A percentile compares a stretch with the other conserved stretches of the same genome.
phyloP scores from a whole-genome alignment of 148 eudicot genomes.

The Rheum nobile region DNA sequence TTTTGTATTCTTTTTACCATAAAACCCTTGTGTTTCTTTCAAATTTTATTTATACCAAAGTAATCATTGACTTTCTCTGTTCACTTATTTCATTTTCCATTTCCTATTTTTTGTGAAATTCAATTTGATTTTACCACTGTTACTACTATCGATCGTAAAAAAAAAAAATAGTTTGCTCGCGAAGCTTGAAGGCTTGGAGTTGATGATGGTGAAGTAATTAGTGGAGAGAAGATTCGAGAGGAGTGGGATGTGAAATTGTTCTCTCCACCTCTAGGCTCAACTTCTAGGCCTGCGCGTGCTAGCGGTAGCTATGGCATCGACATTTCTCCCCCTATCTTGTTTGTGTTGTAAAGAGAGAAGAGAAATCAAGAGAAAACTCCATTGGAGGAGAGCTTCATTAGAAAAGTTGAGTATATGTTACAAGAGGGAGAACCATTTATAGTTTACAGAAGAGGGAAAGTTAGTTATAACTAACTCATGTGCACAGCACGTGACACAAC shows the following conservation, averaged over 20 bases:
- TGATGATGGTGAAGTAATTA: slow-evolving; percentile 41
- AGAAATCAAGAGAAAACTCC: too few species aligned
- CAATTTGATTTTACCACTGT: not conserved
- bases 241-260: slow-evolving; percentile 10
- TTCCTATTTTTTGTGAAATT: not conserved
- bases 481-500: too few species aligned
- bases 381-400: too few species aligned
- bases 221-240: slow-evolving; percentile 34
- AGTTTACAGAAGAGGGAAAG: too few species aligned
- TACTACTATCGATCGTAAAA: not conserved
- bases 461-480: too few species aligned
- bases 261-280: slow-evolving; percentile 9
- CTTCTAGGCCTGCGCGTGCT: slow-evolving; percentile 10
- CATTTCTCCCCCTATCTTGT: too few species aligned
- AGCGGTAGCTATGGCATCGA: slow-evolving; percentile 13
- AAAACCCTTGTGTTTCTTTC: too few species aligned
- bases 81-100: not conserved
- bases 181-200: slow-evolving; percentile 21
- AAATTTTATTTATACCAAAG: too few species aligned
- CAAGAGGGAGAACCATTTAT: too few species aligned
- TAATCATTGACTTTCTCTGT: slow-evolving; percentile 68
- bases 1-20: too few species aligned
- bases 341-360: too few species aligned
- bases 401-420: too few species aligned
- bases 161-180: slow-evolving; percentile 29